Base-by-base conservation (phyloP, 2,329 filamentous ascomycete genomes). In the Verticillium klebahnii region DNA sequence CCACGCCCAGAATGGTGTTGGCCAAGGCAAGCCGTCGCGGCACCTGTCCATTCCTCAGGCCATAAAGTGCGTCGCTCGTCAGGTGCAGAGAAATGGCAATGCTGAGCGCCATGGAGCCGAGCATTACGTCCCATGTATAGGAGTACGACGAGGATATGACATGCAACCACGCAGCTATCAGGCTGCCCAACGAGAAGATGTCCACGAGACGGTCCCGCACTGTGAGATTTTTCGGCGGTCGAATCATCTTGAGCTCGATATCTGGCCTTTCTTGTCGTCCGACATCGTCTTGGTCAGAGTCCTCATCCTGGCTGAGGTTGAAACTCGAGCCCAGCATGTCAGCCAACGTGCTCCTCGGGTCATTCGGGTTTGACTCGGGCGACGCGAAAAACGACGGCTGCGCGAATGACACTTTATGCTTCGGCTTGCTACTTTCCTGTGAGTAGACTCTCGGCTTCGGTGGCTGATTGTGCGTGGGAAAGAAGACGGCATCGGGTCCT, bases 361-460 rank as follows among this genome's bases (percentile, higher is more conserved):
- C 79, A 54, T 74, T 74, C 8, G 60, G 56, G 6, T 65, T 65
- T 17, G 58, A 55, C 7, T 74, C 69, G 14, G 74, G 67, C 1
- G 79, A 77, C 4, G 85, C 85, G 71, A 87, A 88, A 73, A 87
- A 84, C n/a, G 74, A 83, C 2, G 85, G 86, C 56, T 85, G 83
- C 62, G 85, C 82, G 60, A 89, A 87, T 36, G 81, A 74, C 39
- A 78, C 78, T 3, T 63, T 71, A 1, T 64, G 45, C 9, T 29
- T n/a, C 15, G 32, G 17, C 23, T 32, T 19, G 40, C 23, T 11
- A 31, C 29, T 52, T 2, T 55, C n/a, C 19, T 32, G 31, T n/a
- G 17, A 2, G 25, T 11, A 17, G 7, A 6, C n/a, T 14, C 57
- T 7, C 7, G 37, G 8, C 14, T 59, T 15, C 25, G 19, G 8